Base-by-base conservation (phyloP, 2,329 filamentous ascomycete genomes). In the Neopestalotiopsis sp. region DNA sequence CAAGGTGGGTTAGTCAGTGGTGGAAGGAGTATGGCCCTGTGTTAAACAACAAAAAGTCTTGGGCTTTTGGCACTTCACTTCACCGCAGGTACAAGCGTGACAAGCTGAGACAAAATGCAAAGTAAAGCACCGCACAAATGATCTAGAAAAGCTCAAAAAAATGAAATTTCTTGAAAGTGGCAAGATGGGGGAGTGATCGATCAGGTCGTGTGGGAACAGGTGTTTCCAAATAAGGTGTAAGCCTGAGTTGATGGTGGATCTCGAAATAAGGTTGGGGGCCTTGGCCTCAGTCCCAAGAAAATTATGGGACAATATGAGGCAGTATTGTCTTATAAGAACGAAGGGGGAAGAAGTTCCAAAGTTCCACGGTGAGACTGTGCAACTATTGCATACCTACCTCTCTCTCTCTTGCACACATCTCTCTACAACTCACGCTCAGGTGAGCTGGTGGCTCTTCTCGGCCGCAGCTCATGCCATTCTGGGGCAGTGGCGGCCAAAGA, bases 211-310 rank as follows among this genome's bases (percentile, higher is more conserved):
- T 59, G 57, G 24, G 30, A 59, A 32, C 30, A 32, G 6, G 57
- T 62, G 59, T 38, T 62, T 62, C 32, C 59, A 62, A 30, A 62
- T 40, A 42, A 62, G 24, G 30, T 62, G 59, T 62, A 34, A 62
- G 59, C 28, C n/a, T 20, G 32, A 24, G 24, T 62, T 62, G 24
- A 13, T 13, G 28, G 57, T 59, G 57, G 57, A 34, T 34, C 30
- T 30, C n/a, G 57, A 59, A 28, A 59, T 59, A 59, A 59, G 57
- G 57, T 59, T 59, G 57, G 57, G 57, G 57, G 57, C 59, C 59
- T 62, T 62, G 59, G 34, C 59, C 20, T 58, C 24, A 6, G 10
- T 30, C 57, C 30, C 30, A 52, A 17, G n/a, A 52, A 59, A 52
- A 59, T 30, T 30, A 59, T 24, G 57, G 57, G 45, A 20, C n/a